Conservation (phyloP, 345 rosid genomes). For the Orychophragmus violaceus region DNA sequence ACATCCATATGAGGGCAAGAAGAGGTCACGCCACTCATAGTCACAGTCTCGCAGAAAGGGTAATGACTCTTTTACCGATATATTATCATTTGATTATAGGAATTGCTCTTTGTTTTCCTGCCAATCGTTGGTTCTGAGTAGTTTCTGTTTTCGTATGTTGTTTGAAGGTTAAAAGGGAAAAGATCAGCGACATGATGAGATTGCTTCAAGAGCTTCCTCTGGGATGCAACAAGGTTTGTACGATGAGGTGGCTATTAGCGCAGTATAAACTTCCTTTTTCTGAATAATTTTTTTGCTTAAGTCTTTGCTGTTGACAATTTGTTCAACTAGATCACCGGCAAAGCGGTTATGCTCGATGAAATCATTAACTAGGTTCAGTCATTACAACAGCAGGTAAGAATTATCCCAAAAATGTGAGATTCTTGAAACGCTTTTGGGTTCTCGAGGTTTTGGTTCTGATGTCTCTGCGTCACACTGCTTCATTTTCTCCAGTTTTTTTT, state of each 20-base stretch:
- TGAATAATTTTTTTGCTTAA: too few relatives aligned
- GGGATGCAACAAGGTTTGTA: constrained; percentile 94
- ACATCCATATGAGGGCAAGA: constrained; percentile 89
- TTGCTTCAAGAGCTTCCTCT: constrained; percentile 96
- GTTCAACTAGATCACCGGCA: constrained; percentile 85
- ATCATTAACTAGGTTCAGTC: constrained; percentile 97
- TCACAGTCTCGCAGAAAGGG: constrained; percentile 98
- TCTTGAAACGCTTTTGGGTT: constrained; percentile 2
- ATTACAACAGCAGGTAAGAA: constrained; percentile 85
- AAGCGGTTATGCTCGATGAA: constrained; percentile 98
- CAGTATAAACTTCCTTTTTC: too few relatives aligned
- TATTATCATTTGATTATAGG: too few relatives aligned
- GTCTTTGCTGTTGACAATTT: too few relatives aligned
- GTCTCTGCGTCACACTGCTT: neutral
- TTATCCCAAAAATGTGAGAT: neutral
- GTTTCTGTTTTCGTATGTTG: neutral
- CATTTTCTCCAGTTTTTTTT: constrained; percentile 57
- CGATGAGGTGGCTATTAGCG: too few relatives aligned
- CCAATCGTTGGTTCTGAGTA: constrained; percentile 11
- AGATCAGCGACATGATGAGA: constrained; percentile 93
- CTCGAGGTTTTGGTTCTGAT: neutral
- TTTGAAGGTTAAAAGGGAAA: constrained; percentile 87
- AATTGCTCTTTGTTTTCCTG: too few relatives aligned
- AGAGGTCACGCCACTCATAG: constrained; percentile 97
- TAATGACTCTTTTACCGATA: constrained; percentile 21